phyloP scores from a whole-genome alignment of 2,329 filamentous ascomycete genomes.

The Magnaporthiopsis incrustans region DNA sequence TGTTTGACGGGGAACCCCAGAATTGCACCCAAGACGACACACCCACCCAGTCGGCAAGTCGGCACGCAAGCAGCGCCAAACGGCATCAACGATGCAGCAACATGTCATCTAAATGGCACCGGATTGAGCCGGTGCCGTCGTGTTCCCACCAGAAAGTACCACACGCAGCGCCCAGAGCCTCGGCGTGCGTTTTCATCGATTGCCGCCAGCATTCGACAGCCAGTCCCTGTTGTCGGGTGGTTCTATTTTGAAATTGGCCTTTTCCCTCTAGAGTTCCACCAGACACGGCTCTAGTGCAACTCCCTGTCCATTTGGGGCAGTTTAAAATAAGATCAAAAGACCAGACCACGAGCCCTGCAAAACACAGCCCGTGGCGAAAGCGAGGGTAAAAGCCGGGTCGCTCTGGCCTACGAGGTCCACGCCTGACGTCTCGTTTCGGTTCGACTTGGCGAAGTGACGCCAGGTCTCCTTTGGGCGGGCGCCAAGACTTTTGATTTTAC shows the following conservation, averaged over 20 bases:
- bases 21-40: background rate
- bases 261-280: too few species aligned
- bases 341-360: background rate
- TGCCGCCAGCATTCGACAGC: background rate
- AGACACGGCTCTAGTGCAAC: background rate
- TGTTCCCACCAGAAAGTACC: background rate
- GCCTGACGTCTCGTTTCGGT: background rate
- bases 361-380: background rate
- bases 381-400: background rate
- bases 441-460: background rate
- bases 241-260: background rate
- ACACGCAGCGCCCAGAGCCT: background rate
- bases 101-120: background rate
- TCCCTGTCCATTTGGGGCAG: background rate
- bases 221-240: too few species aligned
- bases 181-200: background rate
- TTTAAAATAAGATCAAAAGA: background rate
- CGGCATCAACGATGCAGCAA: background rate
- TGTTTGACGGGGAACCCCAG: background rate
- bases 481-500: background rate
- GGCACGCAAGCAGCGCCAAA: background rate
- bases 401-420: background rate
- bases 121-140: background rate
- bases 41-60: background rate
- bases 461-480: background rate